Evolutionary conservation across 768 basidiomycete species (phyloP).

Genomic region (Lentinula lateritia): DNA sequence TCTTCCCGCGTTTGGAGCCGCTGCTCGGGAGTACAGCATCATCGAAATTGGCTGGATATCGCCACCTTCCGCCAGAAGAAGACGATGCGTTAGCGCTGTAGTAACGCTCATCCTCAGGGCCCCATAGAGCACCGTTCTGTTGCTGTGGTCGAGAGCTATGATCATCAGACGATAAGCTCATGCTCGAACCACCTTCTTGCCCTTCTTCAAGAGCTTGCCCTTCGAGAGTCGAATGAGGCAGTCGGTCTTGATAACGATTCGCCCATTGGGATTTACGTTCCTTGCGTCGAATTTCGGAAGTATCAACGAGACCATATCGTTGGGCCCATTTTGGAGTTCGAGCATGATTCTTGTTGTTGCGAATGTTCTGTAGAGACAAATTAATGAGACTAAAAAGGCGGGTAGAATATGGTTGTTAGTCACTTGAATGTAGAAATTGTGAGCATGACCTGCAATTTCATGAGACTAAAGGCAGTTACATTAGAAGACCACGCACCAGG

Average conservation of each 20-base stretch:
- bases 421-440: constrained; percentile 93
- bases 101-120: constrained; percentile 68
- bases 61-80: constrained; percentile 61
- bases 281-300: constrained; percentile 69
- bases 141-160: constrained; percentile 24
- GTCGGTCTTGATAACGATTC: constrained; percentile 76
- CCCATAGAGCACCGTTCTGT: constrained; percentile 62
- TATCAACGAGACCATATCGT: constrained; percentile 85
- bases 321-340: constrained; percentile 97
- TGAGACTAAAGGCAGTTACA: background rate
- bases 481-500: constrained; percentile 47
- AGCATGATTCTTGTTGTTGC: constrained; percentile 89
- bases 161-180: constrained; percentile 31
- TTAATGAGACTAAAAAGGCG: background rate
- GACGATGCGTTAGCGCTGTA: constrained; percentile 41
- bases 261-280: constrained; percentile 86
- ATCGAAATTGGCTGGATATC: constrained; percentile 81
- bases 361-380: constrained; percentile 60
- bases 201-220: constrained; percentile 76
- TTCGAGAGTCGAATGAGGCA: constrained; percentile 63
- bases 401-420: background rate
- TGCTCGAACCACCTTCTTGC: constrained; percentile 49
- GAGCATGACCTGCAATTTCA: constrained; percentile 61
- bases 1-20: constrained; percentile 35
- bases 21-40: constrained; percentile 45